Percentiles rank a stretch among this genome's conserved stretches.
Evolutionary conservation across 495 filamentous ascomycete genomes (phyloP).

Genomic region (Echria macrotheca): DNA sequence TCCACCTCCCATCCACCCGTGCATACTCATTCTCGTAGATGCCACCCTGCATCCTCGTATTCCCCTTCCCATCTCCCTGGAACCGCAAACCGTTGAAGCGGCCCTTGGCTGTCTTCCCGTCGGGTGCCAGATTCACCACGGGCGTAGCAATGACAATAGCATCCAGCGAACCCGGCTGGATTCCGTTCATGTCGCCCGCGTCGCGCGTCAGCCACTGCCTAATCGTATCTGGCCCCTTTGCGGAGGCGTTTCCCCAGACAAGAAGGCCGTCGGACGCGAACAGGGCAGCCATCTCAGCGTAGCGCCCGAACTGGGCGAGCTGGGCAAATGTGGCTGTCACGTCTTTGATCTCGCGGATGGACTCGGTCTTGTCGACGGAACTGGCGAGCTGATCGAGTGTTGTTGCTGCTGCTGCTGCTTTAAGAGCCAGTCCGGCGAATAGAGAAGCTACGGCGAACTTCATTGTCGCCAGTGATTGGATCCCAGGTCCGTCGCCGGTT

Average conservation of each 20-base stretch:
- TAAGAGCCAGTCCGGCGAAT: too few species aligned
- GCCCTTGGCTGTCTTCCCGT: constrained; percentile 11
- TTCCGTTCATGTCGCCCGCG: constrained; percentile 13
- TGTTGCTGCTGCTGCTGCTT: too few species aligned
- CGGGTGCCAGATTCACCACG: constrained; percentile 6
- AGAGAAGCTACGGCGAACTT: too few species aligned
- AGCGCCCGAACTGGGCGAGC: constrained; percentile 13
- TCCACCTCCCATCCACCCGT: constrained; percentile 2
- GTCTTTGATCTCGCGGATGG: constrained; percentile 20
- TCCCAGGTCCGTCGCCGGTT: too few species aligned
- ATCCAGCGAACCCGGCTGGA: constrained; percentile 12
- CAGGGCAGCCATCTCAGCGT: constrained; percentile 10
- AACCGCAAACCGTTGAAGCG: constrained; percentile 10
- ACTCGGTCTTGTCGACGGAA: constrained; percentile 10
- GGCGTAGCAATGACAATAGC: constrained; percentile 11
- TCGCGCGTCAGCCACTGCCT: constrained; percentile 14
- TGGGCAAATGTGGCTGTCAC: constrained; percentile 12
- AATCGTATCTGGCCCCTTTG: constrained; percentile 6
- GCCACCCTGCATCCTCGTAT: constrained; percentile 15
- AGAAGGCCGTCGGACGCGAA: constrained; percentile 14
- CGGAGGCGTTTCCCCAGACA: not conserved
- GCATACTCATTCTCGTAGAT: constrained; percentile 19
- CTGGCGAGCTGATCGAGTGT: constrained; percentile 3
- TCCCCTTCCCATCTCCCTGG: constrained; percentile 9
- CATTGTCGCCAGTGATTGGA: too few species aligned